Evolutionary conservation across 257 asterid genomes (phyloP).

Genomic region (Prunella vulgaris): DNA sequence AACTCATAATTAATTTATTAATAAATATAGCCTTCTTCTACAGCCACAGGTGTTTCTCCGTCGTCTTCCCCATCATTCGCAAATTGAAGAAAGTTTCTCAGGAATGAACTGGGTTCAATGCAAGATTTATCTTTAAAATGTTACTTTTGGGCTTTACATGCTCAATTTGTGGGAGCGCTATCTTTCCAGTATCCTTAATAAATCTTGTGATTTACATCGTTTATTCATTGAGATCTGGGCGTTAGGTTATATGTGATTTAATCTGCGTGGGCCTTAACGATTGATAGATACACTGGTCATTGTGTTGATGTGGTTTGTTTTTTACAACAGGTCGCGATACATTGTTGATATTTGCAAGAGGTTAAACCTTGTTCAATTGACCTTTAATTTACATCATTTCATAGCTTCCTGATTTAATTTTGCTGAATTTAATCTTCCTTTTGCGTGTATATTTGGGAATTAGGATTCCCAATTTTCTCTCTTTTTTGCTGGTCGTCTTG

Average conservation of each 20-base stretch:
- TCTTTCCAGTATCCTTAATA: slow-evolving; percentile 70
- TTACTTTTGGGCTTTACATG: slow-evolving; percentile 85
- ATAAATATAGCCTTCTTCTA: too few species aligned
- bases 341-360: slow-evolving; percentile 46
- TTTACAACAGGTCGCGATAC: slow-evolving; percentile 50
- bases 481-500: neutral
- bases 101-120: slow-evolving; percentile 72
- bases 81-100: neutral
- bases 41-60: too few species aligned
- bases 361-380: slow-evolving; percentile 25
- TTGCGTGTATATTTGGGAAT: neutral
- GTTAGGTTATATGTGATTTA: too few species aligned
- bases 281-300: slow-evolving; percentile 51
- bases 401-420: neutral
- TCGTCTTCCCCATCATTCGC: neutral
- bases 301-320: slow-evolving; percentile 75
- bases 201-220: neutral
- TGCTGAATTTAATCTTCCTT: neutral
- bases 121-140: slow-evolving; percentile 74
- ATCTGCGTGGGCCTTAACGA: slow-evolving; percentile 31
- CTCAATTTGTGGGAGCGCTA: slow-evolving; percentile 91
- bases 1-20: too few species aligned
- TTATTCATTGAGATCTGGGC: too few species aligned
- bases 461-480: neutral
- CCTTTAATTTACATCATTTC: neutral